Conservation (phyloP, 805 yeast genomes). For the Komagataella pastoris region DNA sequence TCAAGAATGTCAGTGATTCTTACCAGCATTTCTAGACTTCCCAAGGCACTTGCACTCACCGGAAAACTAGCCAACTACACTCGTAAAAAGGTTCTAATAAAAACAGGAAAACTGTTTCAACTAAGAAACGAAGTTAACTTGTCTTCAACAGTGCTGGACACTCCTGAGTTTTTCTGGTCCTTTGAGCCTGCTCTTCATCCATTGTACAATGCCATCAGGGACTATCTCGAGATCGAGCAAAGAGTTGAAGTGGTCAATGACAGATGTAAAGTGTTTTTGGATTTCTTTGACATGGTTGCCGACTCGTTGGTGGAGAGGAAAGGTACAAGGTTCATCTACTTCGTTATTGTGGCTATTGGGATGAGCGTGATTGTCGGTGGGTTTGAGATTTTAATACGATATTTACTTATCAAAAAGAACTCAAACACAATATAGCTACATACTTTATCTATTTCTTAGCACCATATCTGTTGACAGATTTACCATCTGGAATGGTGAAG, state of each 20-base stretch:
- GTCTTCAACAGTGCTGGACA: conserved; percentile 81
- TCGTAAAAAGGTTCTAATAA: conserved; percentile 71
- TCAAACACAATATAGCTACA: conserved; percentile 1
- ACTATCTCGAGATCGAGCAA: conserved; percentile 89
- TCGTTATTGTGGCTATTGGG: conserved; percentile 73
- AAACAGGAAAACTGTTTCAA: conserved; percentile 84
- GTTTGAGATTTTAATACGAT: conserved; percentile 53
- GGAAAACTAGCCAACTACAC: conserved; percentile 72
- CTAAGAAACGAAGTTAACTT: conserved; percentile 87
- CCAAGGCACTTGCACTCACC: conserved; percentile 79
- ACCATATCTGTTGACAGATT: conserved; percentile 64
- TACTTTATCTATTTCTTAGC: conserved; percentile 25
- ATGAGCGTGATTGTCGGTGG: conserved; percentile 67
- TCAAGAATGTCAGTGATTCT: conserved; percentile 78
- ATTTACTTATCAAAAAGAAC: conserved; percentile 26
- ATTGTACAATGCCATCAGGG: conserved; percentile 75
- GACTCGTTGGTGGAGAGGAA: conserved; percentile 91
- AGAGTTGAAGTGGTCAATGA: conserved; percentile 89
- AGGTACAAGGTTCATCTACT: conserved; percentile 84
- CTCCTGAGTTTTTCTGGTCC: conserved; percentile 96
- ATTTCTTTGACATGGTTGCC: conserved; percentile 82
- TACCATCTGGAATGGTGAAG: conserved; percentile 95
- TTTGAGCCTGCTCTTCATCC: conserved; percentile 93
- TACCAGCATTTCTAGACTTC: conserved; percentile 77
- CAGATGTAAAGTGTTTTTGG: conserved; percentile 85